Base-by-base conservation (phyloP, 257 asterid species). In the Hygrophila difformis region DNA sequence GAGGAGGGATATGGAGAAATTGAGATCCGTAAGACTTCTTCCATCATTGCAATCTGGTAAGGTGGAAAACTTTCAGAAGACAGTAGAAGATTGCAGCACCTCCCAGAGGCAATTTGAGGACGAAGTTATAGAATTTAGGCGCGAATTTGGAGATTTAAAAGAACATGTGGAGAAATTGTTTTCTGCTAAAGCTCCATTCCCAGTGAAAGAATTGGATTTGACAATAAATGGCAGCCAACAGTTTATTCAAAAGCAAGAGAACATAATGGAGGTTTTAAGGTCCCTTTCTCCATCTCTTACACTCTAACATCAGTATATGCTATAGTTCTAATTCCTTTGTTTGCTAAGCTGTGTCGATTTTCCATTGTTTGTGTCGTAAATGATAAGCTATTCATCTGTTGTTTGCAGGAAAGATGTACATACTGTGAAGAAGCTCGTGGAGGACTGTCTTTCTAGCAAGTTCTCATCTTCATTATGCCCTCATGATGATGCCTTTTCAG, bases 401-500 rank as follows among this genome's bases (percentile, higher is more conserved):
- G 31, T 48, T 22, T 82, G 87, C 96, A 86, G 98, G 56, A 91
- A 91, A 70, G 98, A 91, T 56, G 93, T 82, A 48, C 72, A 64
- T 56, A 91, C 93, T 19, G 98, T 91, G 22, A 91, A 82, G 80
- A 91, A 80, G 66, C 94, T 91, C 15, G 95, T 91, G 51, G 98
- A 82, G 60, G 98, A 91, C 40, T 75, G 92, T 56, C 75, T 82
- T 44, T 64, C 88, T 33, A 61, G 81, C 62, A 75, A 82, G 66
- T 63, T 80, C 53, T 68, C 95, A 22, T 74, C 96, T 58, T 80
- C 96, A 36, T 75, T 91, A 54, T 95, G 96, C 44, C 98, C 98
- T 42, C 98, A 86, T 58, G 98, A 91, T 70, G 96, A 91, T 70
- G 96, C 98, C 38, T 96, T 86, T 68, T 91, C 94, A 1, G 98